A percentile compares a stretch with the other conserved stretches of the same genome.
phyloP scores from a whole-genome alignment of 106 monocot genomes.

The Platanthera zijinensis region DNA sequence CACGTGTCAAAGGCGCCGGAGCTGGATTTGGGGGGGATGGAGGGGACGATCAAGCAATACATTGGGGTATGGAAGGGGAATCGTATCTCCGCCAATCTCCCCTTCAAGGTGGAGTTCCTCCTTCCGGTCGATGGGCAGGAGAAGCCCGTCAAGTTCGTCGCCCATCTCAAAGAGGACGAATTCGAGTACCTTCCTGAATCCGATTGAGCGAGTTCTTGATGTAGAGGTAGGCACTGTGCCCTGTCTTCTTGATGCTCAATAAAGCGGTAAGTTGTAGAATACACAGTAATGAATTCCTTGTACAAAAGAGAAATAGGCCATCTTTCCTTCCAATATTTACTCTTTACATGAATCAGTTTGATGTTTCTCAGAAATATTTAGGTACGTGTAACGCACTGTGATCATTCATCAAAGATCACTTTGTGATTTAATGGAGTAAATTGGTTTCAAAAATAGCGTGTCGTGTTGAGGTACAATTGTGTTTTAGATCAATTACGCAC shows the following conservation, averaged over 20 bases:
- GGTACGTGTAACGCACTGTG: too few species aligned
- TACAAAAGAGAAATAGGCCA: neutral
- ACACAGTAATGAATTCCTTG: neutral
- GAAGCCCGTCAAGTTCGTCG: slow-evolving; percentile 55
- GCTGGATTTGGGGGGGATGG: slow-evolving; percentile 61
- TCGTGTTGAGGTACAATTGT: too few species aligned
- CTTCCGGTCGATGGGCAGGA: slow-evolving; percentile 31
- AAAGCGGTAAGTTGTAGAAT: neutral
- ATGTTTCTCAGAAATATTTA: too few species aligned
- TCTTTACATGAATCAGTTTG: too few species aligned
- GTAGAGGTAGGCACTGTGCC: neutral
- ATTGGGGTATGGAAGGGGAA: slow-evolving; percentile 76
- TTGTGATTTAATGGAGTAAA: too few species aligned
- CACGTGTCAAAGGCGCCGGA: slow-evolving; percentile 69
- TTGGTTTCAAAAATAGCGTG: too few species aligned
- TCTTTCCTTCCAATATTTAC: neutral
- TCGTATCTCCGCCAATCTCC: slow-evolving; percentile 72
- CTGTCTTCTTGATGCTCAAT: neutral
- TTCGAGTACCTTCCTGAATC: slow-evolving; percentile 34
- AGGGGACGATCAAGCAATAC: slow-evolving; percentile 85
- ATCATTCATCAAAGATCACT: too few species aligned
- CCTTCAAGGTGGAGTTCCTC: slow-evolving; percentile 74
- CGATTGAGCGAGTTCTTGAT: slow-evolving; percentile 5
- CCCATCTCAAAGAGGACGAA: slow-evolving; percentile 83
- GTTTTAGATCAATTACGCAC: too few species aligned